Conservation (phyloP, 345 rosid genomes). For the Hypericum perforatum region DNA sequence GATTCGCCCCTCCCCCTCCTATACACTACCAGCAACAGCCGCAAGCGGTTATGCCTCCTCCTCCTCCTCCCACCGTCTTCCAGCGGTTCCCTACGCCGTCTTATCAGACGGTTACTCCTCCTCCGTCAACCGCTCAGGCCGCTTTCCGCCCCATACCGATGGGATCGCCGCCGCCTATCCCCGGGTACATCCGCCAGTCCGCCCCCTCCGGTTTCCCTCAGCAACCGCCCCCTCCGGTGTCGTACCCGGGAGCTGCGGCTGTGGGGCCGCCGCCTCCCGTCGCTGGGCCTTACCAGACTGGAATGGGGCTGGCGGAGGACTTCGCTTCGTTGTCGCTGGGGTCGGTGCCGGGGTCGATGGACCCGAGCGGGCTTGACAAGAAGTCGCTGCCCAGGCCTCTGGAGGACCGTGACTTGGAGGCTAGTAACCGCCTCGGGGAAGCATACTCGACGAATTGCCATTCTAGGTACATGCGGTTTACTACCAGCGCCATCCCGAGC, state of each 20-base stretch:
- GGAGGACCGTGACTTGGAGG: slow-evolving; percentile 75
- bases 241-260: slow-evolving; percentile 25
- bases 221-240: neutral
- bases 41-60: slow-evolving; percentile 30
- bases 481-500: slow-evolving; percentile 78
- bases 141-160: slow-evolving; percentile 42
- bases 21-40: slow-evolving; percentile 13
- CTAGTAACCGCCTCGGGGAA: slow-evolving; percentile 42
- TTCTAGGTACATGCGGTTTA: slow-evolving; percentile 76
- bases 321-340: slow-evolving; percentile 70
- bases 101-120: slow-evolving; percentile 33
- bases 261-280: slow-evolving; percentile 39
- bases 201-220: slow-evolving; percentile 24
- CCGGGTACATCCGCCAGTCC: slow-evolving; percentile 1
- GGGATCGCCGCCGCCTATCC: slow-evolving; percentile 53
- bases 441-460: slow-evolving; percentile 69
- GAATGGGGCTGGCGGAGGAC: slow-evolving; percentile 68
- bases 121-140: slow-evolving; percentile 31
- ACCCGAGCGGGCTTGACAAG: slow-evolving; percentile 58
- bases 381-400: slow-evolving; percentile 85
- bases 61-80: slow-evolving; percentile 39
- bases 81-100: slow-evolving; percentile 51
- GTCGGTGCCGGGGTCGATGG: slow-evolving; percentile 70
- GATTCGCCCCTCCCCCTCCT: slow-evolving; percentile 32
- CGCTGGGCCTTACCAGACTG: slow-evolving; percentile 22